Evolutionary conservation across 306 rosid genomes (phyloP), one percentile per base, ranked within the genome.

Genomic region (Gynostemma pentaphyllum): DNA sequence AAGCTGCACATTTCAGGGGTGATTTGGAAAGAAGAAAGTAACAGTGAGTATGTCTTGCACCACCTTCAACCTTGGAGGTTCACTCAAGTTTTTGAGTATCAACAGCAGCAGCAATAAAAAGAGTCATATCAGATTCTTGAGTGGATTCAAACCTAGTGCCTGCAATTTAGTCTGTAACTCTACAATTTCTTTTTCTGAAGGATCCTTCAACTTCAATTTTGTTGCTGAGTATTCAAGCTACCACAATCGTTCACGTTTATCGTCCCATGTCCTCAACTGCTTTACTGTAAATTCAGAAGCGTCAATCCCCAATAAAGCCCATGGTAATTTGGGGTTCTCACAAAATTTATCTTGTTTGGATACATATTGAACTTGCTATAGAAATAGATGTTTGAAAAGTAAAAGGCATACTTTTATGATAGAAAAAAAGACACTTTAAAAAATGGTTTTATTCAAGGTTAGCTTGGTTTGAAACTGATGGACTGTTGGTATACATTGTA

Each of bases 21-120:
- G 13, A 39, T 22, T 60, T 40, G 37, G 66, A 14, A 60, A 39
- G 49, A 39, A 59, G 49, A 22, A 39, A 40, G 66, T 41, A 37
- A 2, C 41, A 11, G 57, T 16, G 42, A 45, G 51, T 15, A 67
- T 67, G 71, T 51, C 71, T 54, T 67, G 71, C 71, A 16, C 53
- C 10, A 18, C 28, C 34, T 53, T 52, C 30, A 26, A 53, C 30
- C 71, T 39, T 39, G 71, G 49, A n/a, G 64, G 51, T n/a, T 67
- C 55, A 4, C 29, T 40, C 18, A 67, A 53, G 64, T 24, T 67
- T 53, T 67, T 32, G 47, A 40, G 48, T 12, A 40, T 39, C 45
- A 16, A 36, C 4, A 26, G 24, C 5, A 32, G 63, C 16, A 22
- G 45, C 32, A 41, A 49, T 19, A 21, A 29, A 21, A 67, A n/a